Percentiles rank a stretch among this genome's conserved stretches.
Conservation (phyloP, 306 rosid species). For the Datisca glomerata region DNA sequence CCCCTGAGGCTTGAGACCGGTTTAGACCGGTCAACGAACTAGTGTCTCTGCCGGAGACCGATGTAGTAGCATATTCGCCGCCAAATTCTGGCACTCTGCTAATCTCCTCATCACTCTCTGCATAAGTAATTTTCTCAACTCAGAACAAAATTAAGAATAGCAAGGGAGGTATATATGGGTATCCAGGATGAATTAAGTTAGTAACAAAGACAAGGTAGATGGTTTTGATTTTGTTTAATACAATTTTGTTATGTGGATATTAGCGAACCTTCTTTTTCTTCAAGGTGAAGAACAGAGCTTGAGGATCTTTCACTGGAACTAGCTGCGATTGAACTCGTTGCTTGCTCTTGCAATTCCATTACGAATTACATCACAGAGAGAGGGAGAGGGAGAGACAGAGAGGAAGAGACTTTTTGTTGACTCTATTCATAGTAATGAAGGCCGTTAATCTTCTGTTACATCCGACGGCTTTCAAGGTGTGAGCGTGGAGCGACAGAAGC, state of each 20-base stretch:
- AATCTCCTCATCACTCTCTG: background rate
- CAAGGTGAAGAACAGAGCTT: slow-evolving; percentile 15
- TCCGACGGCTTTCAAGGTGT: too few species aligned
- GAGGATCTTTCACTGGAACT: slow-evolving; percentile 17
- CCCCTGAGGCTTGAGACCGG: background rate
- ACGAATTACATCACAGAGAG: background rate
- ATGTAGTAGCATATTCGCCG: background rate
- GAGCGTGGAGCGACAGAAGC: too few species aligned
- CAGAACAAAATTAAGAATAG: background rate
- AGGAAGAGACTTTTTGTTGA: too few species aligned
- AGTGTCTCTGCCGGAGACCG: background rate
- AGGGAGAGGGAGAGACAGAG: background rate
- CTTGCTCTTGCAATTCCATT: slow-evolving; percentile 14
- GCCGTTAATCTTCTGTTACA: too few species aligned
- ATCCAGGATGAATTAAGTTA: too few species aligned
- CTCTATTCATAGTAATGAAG: too few species aligned
- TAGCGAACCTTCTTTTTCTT: slow-evolving; percentile 9
- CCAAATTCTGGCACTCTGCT: background rate
- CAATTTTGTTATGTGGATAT: too few species aligned
- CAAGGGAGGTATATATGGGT: too few species aligned
- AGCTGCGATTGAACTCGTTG: slow-evolving; percentile 13
- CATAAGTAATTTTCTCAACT: background rate
- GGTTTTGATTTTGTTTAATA: too few species aligned
- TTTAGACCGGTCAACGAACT: background rate
- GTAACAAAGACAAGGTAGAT: background rate